Conservation (phyloP, 495 filamentous ascomycete species). For the Penicillium pancosmium region DNA sequence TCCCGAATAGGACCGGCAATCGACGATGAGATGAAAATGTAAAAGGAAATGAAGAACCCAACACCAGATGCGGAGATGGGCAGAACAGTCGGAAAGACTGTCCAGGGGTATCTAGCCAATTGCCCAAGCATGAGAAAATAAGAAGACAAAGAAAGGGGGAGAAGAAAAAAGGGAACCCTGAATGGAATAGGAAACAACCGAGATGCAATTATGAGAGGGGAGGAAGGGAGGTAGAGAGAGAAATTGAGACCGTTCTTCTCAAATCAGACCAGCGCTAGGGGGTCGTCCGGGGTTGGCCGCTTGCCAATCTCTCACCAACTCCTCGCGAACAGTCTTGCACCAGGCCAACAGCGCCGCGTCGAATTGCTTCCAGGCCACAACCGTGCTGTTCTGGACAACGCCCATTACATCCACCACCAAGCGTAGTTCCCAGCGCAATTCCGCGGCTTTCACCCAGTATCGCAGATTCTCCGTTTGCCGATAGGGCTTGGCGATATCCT, state of each 20-base stretch:
- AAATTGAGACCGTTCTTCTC: not conserved
- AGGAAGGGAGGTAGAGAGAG: conserved; percentile 14
- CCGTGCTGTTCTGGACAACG: conserved; percentile 70
- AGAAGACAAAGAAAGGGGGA: not conserved
- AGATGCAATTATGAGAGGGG: conserved; percentile 14
- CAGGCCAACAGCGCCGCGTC: conserved; percentile 79
- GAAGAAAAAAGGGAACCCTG: conserved; percentile 3
- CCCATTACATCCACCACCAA: conserved; percentile 84
- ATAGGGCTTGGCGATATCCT: conserved; percentile 91
- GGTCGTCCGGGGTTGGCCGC: conserved; percentile 33
- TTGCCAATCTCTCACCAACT: conserved; percentile 67
- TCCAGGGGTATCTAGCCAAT: conserved; percentile 40
- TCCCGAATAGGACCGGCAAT: conserved; percentile 23
- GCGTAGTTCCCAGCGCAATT: conserved; percentile 89
- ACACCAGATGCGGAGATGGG: conserved; percentile 25
- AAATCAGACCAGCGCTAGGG: conserved; percentile 33
- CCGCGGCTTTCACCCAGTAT: conserved; percentile 94
- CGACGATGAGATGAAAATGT: conserved; percentile 13
- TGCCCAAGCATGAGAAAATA: conserved; percentile 18
- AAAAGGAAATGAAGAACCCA: conserved; percentile 16
- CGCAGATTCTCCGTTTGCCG: conserved; percentile 89
- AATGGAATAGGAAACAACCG: conserved; percentile 16
- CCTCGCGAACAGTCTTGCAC: conserved; percentile 75
- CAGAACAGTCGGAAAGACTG: conserved; percentile 26
- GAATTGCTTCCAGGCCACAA: conserved; percentile 74